Conservation (phyloP, 768 basidiomycete genomes). For the Boletus rufocinnamomeus region DNA sequence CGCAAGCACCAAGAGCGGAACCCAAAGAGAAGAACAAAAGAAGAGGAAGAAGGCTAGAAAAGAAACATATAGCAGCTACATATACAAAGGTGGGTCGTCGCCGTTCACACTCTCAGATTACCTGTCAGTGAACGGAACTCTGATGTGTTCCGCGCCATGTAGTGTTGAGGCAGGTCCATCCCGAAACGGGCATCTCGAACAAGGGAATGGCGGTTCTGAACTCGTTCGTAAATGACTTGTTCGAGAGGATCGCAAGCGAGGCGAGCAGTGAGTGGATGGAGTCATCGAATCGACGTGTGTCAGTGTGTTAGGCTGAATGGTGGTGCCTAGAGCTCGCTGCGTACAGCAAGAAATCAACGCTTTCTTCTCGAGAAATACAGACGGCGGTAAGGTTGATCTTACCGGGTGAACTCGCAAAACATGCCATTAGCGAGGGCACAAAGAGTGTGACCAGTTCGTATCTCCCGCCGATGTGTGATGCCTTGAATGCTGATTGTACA, state of each 20-base stretch:
- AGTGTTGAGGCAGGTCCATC: slow-evolving; percentile 73
- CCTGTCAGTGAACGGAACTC: too few relatives aligned
- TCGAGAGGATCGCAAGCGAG: slow-evolving; percentile 57
- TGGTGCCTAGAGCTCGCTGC: slow-evolving; percentile 52
- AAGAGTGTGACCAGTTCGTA: slow-evolving; percentile 56
- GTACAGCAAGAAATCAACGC: slow-evolving; percentile 73
- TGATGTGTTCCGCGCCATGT: neutral
- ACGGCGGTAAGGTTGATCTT: slow-evolving; percentile 70
- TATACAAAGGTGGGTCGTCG: slow-evolving; percentile 51
- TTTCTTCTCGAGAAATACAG: slow-evolving; percentile 74
- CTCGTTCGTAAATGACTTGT: slow-evolving; percentile 65
- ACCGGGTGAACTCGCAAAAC: slow-evolving; percentile 72
- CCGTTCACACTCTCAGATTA: neutral
- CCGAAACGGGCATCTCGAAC: slow-evolving; percentile 74
- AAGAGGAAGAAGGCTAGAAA: slow-evolving; percentile 57
- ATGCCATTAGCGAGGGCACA: slow-evolving; percentile 75
- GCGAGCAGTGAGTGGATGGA: slow-evolving; percentile 44
- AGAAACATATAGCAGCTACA: slow-evolving; percentile 66
- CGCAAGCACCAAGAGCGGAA: slow-evolving; percentile 24
- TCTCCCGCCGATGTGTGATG: neutral
- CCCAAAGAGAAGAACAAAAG: slow-evolving; percentile 43
- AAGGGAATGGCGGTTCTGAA: slow-evolving; percentile 61
- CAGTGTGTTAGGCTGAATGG: neutral
- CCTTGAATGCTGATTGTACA: slow-evolving; percentile 1
- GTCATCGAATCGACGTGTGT: neutral